These are phyloP conservation scores for Thermochaetoides dissita DNA, from an alignment of 2,329 filamentous ascomycete genomes.

Conservation along the genomic window DNA sequence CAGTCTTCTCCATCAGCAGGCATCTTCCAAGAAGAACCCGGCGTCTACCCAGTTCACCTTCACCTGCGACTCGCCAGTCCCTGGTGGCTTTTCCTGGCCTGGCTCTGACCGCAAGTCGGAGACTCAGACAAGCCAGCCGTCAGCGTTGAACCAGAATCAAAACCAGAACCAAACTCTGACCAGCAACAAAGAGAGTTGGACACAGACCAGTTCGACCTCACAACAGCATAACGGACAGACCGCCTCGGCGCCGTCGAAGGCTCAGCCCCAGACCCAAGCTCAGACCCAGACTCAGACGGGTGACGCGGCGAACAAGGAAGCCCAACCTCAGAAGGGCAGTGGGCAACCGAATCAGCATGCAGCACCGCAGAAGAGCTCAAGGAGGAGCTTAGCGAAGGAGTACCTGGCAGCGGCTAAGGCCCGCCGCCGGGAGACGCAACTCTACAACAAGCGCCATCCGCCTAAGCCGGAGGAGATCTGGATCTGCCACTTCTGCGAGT, in stretches of 20 bases:
- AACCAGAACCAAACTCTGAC: neutral
- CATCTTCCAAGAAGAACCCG: constrained; percentile 43
- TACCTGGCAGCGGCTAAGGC: constrained; percentile 63
- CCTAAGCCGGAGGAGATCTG: constrained; percentile 62
- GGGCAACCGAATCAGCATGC: constrained; percentile 5
- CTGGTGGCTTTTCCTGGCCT: constrained; percentile 65
- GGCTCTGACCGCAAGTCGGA: constrained; percentile 28
- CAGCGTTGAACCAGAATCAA: constrained; percentile 1
- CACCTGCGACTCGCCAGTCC: constrained; percentile 80
- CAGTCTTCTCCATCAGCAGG: constrained; percentile 61
- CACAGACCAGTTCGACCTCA: neutral
- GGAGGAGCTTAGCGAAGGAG: constrained; percentile 53
- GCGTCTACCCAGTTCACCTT: constrained; percentile 90
- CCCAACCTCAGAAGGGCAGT: constrained; percentile 1
- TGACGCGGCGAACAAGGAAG: constrained; percentile 7
- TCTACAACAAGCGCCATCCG: constrained; percentile 62
- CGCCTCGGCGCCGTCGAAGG: constrained; percentile 9
- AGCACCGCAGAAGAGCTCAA: constrained; percentile 40
- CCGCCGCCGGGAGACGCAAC: constrained; percentile 63
- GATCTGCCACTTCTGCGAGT: constrained; percentile 98
- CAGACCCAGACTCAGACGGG: neutral
- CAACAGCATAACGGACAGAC: constrained; percentile 1
- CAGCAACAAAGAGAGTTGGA: constrained; percentile 8
- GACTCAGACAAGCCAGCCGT: constrained; percentile 5
- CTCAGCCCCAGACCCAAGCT: neutral